Percentiles rank a stretch among this genome's conserved stretches.
phyloP scores from a whole-genome alignment of 1,139 yeast genomes.

The Yamadazyma sp. region DNA sequence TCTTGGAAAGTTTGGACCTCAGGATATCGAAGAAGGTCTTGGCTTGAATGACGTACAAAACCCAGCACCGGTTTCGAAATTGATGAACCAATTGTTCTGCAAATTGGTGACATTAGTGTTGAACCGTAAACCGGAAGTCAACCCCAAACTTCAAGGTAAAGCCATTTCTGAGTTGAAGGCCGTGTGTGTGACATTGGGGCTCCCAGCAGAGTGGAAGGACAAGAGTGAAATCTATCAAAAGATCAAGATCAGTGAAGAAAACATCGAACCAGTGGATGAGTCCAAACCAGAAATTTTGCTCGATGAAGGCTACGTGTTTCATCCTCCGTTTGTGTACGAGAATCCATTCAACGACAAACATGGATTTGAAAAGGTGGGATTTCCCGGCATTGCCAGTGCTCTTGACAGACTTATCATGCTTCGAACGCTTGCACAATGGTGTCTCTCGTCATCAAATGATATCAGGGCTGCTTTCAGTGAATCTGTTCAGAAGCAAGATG shows the following conservation, averaged over 20 bases:
- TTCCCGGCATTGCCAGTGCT: constrained; percentile 43
- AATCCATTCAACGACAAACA: constrained; percentile 35
- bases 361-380: constrained; percentile 44
- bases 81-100: constrained; percentile 37
- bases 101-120: constrained; percentile 37
- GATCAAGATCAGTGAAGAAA: constrained; percentile 14
- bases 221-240: constrained; percentile 14
- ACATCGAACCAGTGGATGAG: constrained; percentile 15
- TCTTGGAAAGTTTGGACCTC: constrained; percentile 40
- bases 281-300: constrained; percentile 33
- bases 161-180: constrained; percentile 46
- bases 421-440: constrained; percentile 51
- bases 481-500: constrained; percentile 35
- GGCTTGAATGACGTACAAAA: constrained; percentile 24
- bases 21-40: constrained; percentile 51
- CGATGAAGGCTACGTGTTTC: constrained; percentile 17
- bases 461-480: constrained; percentile 38
- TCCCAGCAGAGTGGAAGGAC: constrained; percentile 50
- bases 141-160: constrained; percentile 16
- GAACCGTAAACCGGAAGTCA: constrained; percentile 40
- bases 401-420: constrained; percentile 47
- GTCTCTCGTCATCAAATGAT: constrained; percentile 41
- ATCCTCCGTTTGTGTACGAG: constrained; percentile 17
- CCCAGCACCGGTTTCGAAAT: constrained; percentile 23
- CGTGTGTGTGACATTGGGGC: constrained; percentile 32